These are phyloP conservation scores for Megacollybia marginata DNA, from an alignment of 768 basidiomycete genomes.

Conservation along the genomic window DNA sequence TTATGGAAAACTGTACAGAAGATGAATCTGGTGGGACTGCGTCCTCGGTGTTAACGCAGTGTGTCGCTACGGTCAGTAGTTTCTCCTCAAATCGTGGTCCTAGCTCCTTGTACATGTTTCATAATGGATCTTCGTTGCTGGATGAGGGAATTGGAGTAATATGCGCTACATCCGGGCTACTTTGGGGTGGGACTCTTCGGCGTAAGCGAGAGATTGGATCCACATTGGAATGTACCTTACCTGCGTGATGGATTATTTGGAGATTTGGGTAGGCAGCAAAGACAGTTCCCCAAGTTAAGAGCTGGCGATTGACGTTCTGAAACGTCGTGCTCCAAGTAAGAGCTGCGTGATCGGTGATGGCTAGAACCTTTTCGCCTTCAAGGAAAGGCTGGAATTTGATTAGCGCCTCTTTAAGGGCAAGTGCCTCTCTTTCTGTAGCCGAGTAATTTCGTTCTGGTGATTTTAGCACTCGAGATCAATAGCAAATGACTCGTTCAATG, in stretches of 20 bases:
- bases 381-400: too few relatives aligned
- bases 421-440: conserved; percentile 18
- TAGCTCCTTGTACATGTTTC: too few relatives aligned
- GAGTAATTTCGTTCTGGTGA: too few relatives aligned
- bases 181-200: background rate
- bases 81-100: background rate
- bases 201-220: conserved; percentile 1
- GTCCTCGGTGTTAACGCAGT: background rate
- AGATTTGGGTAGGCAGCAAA: conserved; percentile 16
- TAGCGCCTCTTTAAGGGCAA: conserved; percentile 16
- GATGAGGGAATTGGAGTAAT: background rate
- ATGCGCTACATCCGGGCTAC: background rate
- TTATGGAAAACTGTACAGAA: background rate
- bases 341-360: too few relatives aligned
- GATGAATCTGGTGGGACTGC: too few relatives aligned
- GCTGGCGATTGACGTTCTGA: conserved; percentile 9
- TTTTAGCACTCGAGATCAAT: conserved; percentile 16
- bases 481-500: conserved; percentile 17
- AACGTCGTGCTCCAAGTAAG: too few relatives aligned
- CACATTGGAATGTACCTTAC: too few relatives aligned
- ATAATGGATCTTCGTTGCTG: background rate
- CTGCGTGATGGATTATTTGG: background rate
- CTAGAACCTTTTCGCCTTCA: too few relatives aligned
- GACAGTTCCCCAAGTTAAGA: too few relatives aligned
- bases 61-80: background rate